phyloP scores from a whole-genome alignment of 2,329 filamentous ascomycete species.

The Exutisphaerella laricina region DNA sequence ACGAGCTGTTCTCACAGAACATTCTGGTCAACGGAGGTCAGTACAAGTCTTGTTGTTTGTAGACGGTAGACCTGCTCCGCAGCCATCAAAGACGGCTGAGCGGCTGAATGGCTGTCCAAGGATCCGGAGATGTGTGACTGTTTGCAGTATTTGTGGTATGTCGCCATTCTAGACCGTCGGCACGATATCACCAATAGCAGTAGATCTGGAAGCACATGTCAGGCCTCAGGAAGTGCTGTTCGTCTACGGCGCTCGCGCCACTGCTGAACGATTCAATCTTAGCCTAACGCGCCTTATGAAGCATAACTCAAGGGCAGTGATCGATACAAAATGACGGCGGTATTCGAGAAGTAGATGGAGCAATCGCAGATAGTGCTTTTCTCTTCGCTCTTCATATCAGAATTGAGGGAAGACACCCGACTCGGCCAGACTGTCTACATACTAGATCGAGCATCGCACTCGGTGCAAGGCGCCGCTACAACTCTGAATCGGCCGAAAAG shows the following conservation, averaged over 20 bases:
- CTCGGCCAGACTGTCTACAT: neutral
- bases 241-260: neutral
- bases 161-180: neutral
- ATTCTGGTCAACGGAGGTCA: neutral
- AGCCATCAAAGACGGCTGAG: neutral
- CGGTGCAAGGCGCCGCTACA: no score
- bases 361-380: neutral
- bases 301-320: neutral
- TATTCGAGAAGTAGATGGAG: neutral
- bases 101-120: neutral
- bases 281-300: neutral
- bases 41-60: neutral
- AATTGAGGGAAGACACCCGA: no score
- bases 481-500: no score
- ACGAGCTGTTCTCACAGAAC: neutral
- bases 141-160: no score
- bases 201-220: neutral
- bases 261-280: neutral
- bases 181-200: neutral
- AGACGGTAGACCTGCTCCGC: neutral
- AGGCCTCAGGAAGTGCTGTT: neutral
- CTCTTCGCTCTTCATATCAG: no score
- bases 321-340: neutral
- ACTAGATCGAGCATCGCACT: neutral
- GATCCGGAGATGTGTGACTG: neutral